Evolutionary conservation across 441 rosid genomes (phyloP).

Genomic region (Pelargonium australe): DNA sequence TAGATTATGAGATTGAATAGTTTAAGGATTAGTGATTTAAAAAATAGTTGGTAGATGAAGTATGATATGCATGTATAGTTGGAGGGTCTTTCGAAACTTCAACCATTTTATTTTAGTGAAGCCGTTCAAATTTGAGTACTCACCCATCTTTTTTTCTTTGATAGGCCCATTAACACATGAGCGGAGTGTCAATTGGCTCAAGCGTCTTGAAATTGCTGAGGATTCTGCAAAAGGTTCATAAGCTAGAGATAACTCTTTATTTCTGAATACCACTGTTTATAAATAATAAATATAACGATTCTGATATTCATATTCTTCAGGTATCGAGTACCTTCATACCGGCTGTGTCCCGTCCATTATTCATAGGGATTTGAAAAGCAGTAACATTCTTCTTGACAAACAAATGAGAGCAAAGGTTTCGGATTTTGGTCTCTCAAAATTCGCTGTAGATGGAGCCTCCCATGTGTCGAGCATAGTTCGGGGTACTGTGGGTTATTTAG

Average conservation of each 20-base stretch:
- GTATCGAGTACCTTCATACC: conserved; percentile 92
- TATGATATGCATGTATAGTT: too few species aligned
- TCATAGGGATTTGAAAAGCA: conserved; percentile 88
- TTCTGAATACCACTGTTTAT: too few species aligned
- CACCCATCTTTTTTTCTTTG: conserved; percentile 12
- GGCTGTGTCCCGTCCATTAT: conserved; percentile 97
- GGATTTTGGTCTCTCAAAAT: conserved; percentile 89
- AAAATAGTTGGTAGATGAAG: too few species aligned
- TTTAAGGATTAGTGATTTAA: too few species aligned
- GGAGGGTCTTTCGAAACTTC: too few species aligned
- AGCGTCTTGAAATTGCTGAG: conserved; percentile 93
- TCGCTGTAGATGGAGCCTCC: conserved; percentile 80
- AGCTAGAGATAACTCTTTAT: background rate
- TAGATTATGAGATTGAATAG: too few species aligned
- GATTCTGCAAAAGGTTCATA: conserved; percentile 80
- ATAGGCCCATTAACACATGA: conserved; percentile 56
- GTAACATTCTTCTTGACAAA: conserved; percentile 91
- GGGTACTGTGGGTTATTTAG: conserved; percentile 94
- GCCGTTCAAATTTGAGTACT: conserved; percentile 15
- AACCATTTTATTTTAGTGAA: background rate
- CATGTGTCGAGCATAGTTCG: conserved; percentile 97
- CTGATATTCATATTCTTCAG: conserved; percentile 32
- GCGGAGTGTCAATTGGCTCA: conserved; percentile 67
- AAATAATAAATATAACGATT: background rate
- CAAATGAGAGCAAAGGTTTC: conserved; percentile 88